Conservation (phyloP, 2,329 filamentous ascomycete species). For the Keithomyces neogunnii region DNA sequence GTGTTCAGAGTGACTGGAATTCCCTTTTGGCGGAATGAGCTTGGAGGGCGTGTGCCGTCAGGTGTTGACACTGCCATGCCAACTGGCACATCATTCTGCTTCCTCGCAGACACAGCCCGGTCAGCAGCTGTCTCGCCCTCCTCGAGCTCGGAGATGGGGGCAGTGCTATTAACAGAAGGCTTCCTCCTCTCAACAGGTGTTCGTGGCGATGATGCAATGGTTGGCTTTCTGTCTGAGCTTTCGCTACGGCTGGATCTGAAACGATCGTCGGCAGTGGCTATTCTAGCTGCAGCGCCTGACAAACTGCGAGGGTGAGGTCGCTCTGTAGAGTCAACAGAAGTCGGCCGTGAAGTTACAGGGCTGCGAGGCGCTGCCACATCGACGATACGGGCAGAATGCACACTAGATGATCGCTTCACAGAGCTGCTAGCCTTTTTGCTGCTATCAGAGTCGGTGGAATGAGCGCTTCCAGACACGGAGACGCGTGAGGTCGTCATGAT, state of each 20-base stretch:
- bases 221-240: not conserved
- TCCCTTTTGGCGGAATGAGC: not conserved
- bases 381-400: slow-evolving; percentile 49
- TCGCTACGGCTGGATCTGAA: not conserved
- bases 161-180: not conserved
- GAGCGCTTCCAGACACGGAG: slow-evolving; percentile 43
- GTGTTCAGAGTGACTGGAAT: not conserved
- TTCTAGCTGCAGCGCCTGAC: slow-evolving; percentile 28
- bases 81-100: not conserved
- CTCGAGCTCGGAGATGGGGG: not conserved
- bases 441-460: slow-evolving; percentile 41
- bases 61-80: not conserved
- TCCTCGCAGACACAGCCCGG: not conserved
- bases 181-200: not conserved
- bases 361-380: slow-evolving; percentile 46
- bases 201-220: not conserved
- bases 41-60: not conserved
- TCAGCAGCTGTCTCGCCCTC: not conserved
- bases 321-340: slow-evolving; percentile 37
- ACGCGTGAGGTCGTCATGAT: slow-evolving; percentile 49
- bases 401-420: slow-evolving; percentile 34
- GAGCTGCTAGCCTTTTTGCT: slow-evolving; percentile 27
- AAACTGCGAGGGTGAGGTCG: slow-evolving; percentile 31
- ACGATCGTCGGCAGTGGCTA: slow-evolving; percentile 22
- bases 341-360: slow-evolving; percentile 38